Evolutionary conservation across 345 rosid species (phyloP).

Genomic region (Erucastrum elatum): DNA sequence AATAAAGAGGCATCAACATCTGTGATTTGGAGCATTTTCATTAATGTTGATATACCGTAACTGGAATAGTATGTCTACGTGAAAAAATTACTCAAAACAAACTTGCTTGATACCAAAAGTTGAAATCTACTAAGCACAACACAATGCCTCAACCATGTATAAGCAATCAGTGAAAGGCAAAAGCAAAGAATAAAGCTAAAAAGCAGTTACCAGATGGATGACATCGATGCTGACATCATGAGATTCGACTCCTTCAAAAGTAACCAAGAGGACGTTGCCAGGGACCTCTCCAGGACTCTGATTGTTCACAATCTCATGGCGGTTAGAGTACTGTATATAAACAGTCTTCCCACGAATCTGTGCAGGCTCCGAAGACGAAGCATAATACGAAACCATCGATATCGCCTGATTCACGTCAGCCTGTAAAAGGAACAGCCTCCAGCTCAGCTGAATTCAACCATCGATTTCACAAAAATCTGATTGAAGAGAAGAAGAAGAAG

Average conservation of each 20-base stretch:
- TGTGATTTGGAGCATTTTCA: slow-evolving; percentile 57
- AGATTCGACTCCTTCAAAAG: slow-evolving; percentile 93
- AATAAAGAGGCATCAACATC: slow-evolving; percentile 70
- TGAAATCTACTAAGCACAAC: background rate
- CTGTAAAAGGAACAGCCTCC: background rate
- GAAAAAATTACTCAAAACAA: background rate
- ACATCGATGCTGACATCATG: slow-evolving; percentile 92
- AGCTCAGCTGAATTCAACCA: background rate
- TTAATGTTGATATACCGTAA: slow-evolving; percentile 32
- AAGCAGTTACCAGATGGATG: slow-evolving; percentile 77
- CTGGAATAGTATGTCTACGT: background rate
- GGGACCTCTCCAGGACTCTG: slow-evolving; percentile 97
- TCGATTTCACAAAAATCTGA: background rate
- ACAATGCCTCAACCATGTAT: background rate
- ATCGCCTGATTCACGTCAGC: slow-evolving; percentile 70
- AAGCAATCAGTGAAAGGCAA: background rate
- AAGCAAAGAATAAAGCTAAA: background rate
- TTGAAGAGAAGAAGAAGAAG: background rate
- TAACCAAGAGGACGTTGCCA: slow-evolving; percentile 89
- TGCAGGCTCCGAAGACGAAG: slow-evolving; percentile 97
- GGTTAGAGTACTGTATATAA: slow-evolving; percentile 90
- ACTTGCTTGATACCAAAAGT: background rate
- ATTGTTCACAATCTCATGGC: slow-evolving; percentile 94
- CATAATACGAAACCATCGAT: slow-evolving; percentile 94
- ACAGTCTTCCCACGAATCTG: slow-evolving; percentile 94